phyloP scores from a whole-genome alignment of 1,139 yeast species.

The Blastobotrys arbuscula region DNA sequence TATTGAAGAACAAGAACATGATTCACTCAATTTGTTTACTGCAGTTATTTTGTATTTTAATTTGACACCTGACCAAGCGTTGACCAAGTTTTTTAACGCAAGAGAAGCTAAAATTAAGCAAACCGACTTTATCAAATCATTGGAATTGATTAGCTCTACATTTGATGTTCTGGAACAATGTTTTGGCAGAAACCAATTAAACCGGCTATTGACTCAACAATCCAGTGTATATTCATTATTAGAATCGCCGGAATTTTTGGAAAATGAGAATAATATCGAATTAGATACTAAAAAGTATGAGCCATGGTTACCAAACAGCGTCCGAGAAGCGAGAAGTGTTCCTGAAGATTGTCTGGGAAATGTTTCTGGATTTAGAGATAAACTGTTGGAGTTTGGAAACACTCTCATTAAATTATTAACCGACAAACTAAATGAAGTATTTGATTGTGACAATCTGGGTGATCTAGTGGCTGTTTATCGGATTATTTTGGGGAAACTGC shows the following conservation, averaged over 20 bases:
- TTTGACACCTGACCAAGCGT: constrained; percentile 1
- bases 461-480: constrained; percentile 21
- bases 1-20: constrained; percentile 4
- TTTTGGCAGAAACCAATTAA: constrained; percentile 22
- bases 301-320: constrained; percentile 76
- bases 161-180: constrained; percentile 20
- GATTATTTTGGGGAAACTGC: constrained; percentile 18
- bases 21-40: constrained; percentile 8
- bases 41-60: constrained; percentile 1
- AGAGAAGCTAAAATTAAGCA: constrained; percentile 7
- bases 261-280: constrained; percentile 14
- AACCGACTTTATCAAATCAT: constrained; percentile 13
- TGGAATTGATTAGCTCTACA: constrained; percentile 21
- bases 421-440: constrained; percentile 14
- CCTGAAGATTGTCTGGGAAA: constrained; percentile 20
- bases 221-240: constrained; percentile 21
- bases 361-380: constrained; percentile 14
- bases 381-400: constrained; percentile 16
- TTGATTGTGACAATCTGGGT: constrained; percentile 16
- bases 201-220: constrained; percentile 21
- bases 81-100: constrained; percentile 1
- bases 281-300: constrained; percentile 60
- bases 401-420: constrained; percentile 13
- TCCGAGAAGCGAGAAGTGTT: constrained; percentile 56
- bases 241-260: constrained; percentile 23